Evolutionary conservation across 2,329 filamentous ascomycete genomes (phyloP).

Genomic region (Bipolaris sorokiniana): DNA sequence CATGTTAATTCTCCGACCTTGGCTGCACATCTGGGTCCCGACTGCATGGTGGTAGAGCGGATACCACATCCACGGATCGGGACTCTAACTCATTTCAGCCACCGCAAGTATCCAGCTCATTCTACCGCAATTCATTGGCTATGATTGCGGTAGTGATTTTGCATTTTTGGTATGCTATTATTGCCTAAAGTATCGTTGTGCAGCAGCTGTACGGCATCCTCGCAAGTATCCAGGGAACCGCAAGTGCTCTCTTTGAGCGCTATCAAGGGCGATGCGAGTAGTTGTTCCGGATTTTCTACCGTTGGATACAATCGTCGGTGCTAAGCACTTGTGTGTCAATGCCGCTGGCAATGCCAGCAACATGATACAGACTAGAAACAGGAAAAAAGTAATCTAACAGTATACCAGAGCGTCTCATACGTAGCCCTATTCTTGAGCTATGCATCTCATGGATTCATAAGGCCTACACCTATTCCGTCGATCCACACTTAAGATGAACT

Average conservation of each 20-base stretch:
- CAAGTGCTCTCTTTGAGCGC: background rate
- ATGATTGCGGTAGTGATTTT: background rate
- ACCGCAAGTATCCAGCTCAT: conserved; percentile 7
- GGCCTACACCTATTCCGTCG: too few relatives aligned
- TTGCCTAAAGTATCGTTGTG: background rate
- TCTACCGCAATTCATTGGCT: background rate
- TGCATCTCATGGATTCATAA: too few relatives aligned
- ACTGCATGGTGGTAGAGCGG: conserved; percentile 1
- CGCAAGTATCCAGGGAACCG: background rate
- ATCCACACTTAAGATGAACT: too few relatives aligned
- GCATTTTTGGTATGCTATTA: background rate
- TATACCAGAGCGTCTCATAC: too few relatives aligned
- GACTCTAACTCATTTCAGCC: conserved; percentile 9
- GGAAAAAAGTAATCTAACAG: too few relatives aligned
- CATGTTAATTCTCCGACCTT: background rate
- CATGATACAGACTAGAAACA: too few relatives aligned
- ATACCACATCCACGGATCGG: conserved; percentile 11
- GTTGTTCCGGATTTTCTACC: too few relatives aligned
- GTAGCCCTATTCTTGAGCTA: too few relatives aligned
- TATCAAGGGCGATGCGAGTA: background rate
- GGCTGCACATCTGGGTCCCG: background rate
- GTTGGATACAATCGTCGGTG: too few relatives aligned
- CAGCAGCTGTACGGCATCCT: background rate
- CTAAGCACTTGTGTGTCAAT: too few relatives aligned
- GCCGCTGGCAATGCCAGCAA: too few relatives aligned